Evolutionary conservation across 2,329 filamentous ascomycete species (phyloP), one percentile per base, ranked within the genome.

Genomic region (Periconia sp.): DNA sequence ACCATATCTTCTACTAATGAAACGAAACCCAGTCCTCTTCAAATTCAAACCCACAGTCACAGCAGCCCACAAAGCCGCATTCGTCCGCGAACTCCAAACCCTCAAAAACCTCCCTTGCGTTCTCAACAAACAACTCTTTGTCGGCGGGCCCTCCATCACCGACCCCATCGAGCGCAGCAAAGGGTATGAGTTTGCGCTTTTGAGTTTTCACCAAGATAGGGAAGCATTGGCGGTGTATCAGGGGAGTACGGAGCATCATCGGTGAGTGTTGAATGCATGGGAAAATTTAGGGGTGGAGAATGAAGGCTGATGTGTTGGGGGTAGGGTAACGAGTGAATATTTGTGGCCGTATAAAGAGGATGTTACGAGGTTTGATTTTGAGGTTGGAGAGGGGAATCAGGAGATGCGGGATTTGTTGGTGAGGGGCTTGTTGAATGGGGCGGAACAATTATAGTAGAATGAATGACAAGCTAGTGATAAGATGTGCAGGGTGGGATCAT

Each of bases 321-420:
- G 3, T 41, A 84, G 82, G 47, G 79, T 83, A 0, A 83, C 81
- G 0, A 77, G 73, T 30, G 76, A 73, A 3, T 80, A 79, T 47
- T 66, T 84, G 8, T 82, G 78, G 66, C 81, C 81, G 0, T 84
- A 75, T 58, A 79, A 77, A 17, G 81, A 84, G 47, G 80, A 83
- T 52, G 65, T 84, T 1, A 74, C 75, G 15, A 71, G 81, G 17
- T 84, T 83, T 59, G 82, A 84, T 57, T 83, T 84, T 56, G 81
- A 84, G 50, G 77, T 81, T 19, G 74, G 76, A 2, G 54, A 64
- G 10, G 73, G 74, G 42, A 76, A 77, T 54, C 72, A 77, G 20
- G 50, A 55, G 18, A 55, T 57, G 46, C 53, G 55, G 23, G 37
- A 57, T 17, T 42, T 42, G 23, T 27, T 27, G 23, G 23, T 27